These are phyloP conservation scores for Picea mariana DNA, from an alignment of 83 land plant species.

Conservation along the genomic window DNA sequence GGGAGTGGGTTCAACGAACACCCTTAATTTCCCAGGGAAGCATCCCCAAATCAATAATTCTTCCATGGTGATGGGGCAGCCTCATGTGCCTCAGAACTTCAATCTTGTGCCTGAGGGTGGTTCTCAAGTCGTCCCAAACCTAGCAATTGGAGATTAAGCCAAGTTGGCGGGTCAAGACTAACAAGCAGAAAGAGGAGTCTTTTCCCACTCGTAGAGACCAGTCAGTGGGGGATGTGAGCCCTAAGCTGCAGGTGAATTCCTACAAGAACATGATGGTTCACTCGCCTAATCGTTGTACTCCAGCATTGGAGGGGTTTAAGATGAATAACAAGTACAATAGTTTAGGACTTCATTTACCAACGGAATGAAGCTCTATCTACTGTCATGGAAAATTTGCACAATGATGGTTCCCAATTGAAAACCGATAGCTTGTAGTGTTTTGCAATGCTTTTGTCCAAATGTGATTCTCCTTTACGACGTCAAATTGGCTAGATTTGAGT, in stretches of 20 bases:
- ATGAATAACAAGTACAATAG: background rate
- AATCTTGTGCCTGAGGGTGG: too few species aligned
- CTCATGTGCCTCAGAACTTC: too few species aligned
- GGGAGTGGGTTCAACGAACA: too few species aligned
- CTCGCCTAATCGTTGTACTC: background rate
- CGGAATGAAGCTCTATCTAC: background rate
- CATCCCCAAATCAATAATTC: too few species aligned
- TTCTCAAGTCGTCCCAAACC: too few species aligned
- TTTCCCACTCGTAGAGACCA: too few species aligned
- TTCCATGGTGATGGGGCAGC: too few species aligned
- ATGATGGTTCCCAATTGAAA: background rate
- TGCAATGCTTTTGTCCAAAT: background rate
- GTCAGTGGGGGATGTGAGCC: too few species aligned
- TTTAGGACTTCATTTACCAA: background rate
- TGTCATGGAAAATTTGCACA: too few species aligned
- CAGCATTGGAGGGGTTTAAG: background rate
- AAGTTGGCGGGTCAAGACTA: too few species aligned
- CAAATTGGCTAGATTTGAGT: background rate
- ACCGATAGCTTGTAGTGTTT: background rate
- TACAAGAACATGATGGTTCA: background rate
- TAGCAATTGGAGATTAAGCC: too few species aligned
- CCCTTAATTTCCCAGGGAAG: too few species aligned
- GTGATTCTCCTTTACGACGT: background rate
- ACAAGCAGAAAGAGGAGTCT: background rate
- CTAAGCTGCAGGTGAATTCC: background rate